These are phyloP conservation scores for Ascochyta lentis DNA, from an alignment of 2,329 filamentous ascomycete genomes.

Conservation along the genomic window DNA sequence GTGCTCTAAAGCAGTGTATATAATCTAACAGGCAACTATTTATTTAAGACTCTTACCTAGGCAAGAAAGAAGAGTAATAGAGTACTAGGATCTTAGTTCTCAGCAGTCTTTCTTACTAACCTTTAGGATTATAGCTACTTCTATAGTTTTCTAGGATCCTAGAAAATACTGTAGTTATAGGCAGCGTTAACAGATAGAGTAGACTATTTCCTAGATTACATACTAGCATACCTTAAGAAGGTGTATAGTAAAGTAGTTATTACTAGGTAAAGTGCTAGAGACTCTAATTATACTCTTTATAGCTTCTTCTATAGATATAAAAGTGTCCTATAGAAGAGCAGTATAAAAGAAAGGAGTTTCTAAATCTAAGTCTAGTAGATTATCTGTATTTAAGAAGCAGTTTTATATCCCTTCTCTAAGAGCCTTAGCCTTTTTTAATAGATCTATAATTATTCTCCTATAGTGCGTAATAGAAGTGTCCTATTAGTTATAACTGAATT, in stretches of 20 bases:
- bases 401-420: no score
- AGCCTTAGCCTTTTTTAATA: no score
- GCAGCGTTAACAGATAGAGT: neutral
- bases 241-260: neutral
- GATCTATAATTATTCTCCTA: no score
- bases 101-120: slow-evolving; percentile 2
- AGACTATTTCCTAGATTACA: neutral
- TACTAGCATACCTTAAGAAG: neutral
- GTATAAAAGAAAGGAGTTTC: no score
- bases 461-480: no score
- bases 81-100: no score
- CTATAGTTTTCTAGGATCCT: neutral
- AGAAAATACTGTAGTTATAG: neutral
- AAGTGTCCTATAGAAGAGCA: no score
- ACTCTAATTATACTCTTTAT: neutral
- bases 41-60: slow-evolving; percentile 15
- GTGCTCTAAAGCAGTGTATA: slow-evolving; percentile 1
- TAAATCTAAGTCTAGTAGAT: no score
- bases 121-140: neutral
- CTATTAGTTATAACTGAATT: no score
- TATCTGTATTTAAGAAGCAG: no score
- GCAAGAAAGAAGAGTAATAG: slow-evolving; percentile 13
- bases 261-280: neutral
- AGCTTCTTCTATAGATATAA: neutral
- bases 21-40: slow-evolving; percentile 5